Percentiles rank a stretch among this genome's conserved stretches.
phyloP scores from a whole-genome alignment of 1,284 basidiomycete genomes.

The Laetiporus sulphureus region DNA sequence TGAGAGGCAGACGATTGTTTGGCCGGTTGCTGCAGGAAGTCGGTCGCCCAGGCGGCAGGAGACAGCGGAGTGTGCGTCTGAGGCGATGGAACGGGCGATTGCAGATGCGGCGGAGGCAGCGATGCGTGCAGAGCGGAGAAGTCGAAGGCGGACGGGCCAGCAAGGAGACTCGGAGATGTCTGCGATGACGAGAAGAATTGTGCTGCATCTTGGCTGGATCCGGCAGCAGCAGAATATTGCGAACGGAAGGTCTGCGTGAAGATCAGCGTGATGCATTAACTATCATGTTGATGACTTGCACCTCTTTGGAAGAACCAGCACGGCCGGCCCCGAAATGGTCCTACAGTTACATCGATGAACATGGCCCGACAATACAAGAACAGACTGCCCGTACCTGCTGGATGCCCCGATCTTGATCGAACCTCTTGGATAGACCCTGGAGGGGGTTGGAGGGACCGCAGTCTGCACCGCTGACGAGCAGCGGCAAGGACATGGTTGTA shows the following conservation, averaged over 20 bases:
- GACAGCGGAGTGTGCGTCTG: slow-evolving; percentile 12
- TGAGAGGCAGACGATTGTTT: slow-evolving; percentile 5
- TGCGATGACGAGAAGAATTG: slow-evolving; percentile 51
- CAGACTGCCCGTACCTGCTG: slow-evolving; percentile 51
- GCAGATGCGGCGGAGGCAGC: slow-evolving; percentile 33
- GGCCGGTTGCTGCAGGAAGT: slow-evolving; percentile 43
- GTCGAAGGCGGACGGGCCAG: slow-evolving; percentile 41
- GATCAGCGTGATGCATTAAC: slow-evolving; percentile 4
- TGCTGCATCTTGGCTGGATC: slow-evolving; percentile 56
- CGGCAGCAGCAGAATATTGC: slow-evolving; percentile 34
- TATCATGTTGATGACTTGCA: slow-evolving; percentile 24
- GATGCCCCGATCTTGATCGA: slow-evolving; percentile 70
- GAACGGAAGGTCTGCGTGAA: slow-evolving; percentile 52
- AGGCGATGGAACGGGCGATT: slow-evolving; percentile 24
- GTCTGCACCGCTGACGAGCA: slow-evolving; percentile 67
- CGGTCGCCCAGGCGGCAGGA: slow-evolving; percentile 48
- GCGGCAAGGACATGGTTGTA: slow-evolving; percentile 62
- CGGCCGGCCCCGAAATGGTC: slow-evolving; percentile 55
- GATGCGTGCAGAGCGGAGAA: slow-evolving; percentile 49
- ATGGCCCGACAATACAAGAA: background rate
- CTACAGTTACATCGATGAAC: slow-evolving; percentile 28
- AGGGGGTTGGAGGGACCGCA: slow-evolving; percentile 80
- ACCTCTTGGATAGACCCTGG: slow-evolving; percentile 70
- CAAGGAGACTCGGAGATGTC: slow-evolving; percentile 28
- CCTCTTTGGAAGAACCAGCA: slow-evolving; percentile 53